phyloP scores from a whole-genome alignment of 257 asterid genomes.

The Leptodermis oblonga region DNA sequence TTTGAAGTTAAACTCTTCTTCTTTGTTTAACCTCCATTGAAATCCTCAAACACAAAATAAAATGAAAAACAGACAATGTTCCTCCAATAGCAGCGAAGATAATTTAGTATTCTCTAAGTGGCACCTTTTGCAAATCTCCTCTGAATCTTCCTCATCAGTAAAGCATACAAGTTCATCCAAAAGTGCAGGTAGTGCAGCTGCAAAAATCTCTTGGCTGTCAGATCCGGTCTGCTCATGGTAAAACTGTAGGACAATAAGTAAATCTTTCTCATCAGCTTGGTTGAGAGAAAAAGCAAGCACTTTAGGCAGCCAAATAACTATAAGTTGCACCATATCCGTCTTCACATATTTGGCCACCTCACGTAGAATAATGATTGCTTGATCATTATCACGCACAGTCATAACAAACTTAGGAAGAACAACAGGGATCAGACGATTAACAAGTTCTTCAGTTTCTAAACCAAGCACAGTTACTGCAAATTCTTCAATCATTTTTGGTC shows the following conservation, averaged over 20 bases:
- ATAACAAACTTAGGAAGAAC: conserved; percentile 90
- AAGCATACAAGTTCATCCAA: conserved; percentile 89
- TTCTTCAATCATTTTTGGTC: conserved; percentile 73
- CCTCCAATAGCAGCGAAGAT: not conserved
- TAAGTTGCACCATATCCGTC: conserved; percentile 62
- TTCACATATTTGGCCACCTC: conserved; percentile 70
- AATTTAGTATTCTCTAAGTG: not conserved
- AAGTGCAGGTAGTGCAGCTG: conserved; percentile 77
- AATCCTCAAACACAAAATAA: not conserved
- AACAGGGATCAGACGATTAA: conserved; percentile 78
- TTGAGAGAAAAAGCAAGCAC: conserved; percentile 91
- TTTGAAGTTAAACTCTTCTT: not conserved
- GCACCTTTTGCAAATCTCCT: conserved; percentile 70
- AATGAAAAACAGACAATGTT: not conserved
- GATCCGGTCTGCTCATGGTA: conserved; percentile 66
- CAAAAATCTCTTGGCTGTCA: conserved; percentile 67
- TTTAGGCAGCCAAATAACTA: conserved; percentile 74
- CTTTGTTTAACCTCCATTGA: conserved; percentile 3
- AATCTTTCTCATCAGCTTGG: conserved; percentile 63
- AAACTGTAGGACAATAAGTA: conserved; percentile 63
- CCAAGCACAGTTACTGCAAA: conserved; percentile 83
- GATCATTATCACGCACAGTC: conserved; percentile 49
- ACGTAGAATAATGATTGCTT: conserved; percentile 51
- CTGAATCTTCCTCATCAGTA: conserved; percentile 60
- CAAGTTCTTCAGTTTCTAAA: conserved; percentile 71